phyloP scores from a whole-genome alignment of 306 rosid species.

The Vachellia pachyceras region DNA sequence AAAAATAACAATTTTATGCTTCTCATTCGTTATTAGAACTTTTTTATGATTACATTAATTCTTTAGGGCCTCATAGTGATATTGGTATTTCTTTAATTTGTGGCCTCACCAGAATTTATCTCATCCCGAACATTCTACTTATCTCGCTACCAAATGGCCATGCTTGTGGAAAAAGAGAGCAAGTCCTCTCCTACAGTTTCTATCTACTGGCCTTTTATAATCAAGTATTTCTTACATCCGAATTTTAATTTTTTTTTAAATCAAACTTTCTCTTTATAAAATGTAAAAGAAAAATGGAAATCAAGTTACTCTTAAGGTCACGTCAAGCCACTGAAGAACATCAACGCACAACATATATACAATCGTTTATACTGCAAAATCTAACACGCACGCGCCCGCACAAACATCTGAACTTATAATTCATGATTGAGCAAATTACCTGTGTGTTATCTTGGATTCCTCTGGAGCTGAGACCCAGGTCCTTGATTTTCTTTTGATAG shows the following conservation, averaged over 20 bases:
- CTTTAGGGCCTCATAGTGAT: no score
- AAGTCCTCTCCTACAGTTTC: background rate
- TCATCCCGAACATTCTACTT: background rate
- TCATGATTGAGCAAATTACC: constrained; percentile 46
- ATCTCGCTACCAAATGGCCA: background rate
- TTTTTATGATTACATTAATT: no score
- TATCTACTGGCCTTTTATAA: background rate
- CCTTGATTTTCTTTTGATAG: constrained; percentile 67
- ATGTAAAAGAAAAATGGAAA: background rate
- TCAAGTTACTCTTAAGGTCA: background rate
- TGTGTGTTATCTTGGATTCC: constrained; percentile 56
- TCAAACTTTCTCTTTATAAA: background rate
- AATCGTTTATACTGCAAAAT: background rate
- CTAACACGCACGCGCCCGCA: background rate
- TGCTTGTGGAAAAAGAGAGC: background rate
- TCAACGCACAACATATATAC: background rate
- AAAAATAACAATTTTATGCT: no score
- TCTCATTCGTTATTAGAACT: no score
- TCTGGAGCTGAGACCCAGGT: constrained; percentile 36
- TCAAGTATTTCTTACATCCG: no score
- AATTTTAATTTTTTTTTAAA: background rate
- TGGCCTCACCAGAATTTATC: background rate
- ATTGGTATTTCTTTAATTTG: no score
- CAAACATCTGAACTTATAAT: background rate
- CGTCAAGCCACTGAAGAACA: background rate